These are phyloP conservation scores for Rhododendron molle DNA, from an alignment of 148 eudicot species.

Conservation along the genomic window DNA sequence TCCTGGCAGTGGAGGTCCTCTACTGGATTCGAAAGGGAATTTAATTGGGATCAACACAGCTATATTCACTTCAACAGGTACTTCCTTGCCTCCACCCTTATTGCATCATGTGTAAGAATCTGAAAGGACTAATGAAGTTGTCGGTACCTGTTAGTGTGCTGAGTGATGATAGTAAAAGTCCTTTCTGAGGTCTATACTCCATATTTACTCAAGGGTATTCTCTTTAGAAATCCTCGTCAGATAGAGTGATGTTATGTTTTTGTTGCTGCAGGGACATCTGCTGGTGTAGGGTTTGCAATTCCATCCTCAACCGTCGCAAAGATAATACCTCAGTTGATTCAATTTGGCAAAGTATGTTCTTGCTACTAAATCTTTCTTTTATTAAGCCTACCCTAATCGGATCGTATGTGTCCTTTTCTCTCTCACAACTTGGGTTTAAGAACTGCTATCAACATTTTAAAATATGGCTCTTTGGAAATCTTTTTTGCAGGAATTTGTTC, in stretches of 20 bases:
- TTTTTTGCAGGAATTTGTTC: slow-evolving; percentile 4
- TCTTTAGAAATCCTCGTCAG: background rate
- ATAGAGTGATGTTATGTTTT: background rate
- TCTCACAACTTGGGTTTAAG: background rate
- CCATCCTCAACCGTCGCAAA: slow-evolving; percentile 83
- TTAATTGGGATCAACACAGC: slow-evolving; percentile 96
- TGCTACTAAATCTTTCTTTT: slow-evolving; percentile 3
- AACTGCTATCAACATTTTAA: background rate
- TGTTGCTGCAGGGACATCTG: slow-evolving; percentile 67
- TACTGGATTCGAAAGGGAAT: slow-evolving; percentile 85
- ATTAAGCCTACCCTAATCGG: background rate
- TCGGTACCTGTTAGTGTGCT: background rate
- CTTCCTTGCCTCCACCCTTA: slow-evolving; percentile 6
- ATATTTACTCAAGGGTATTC: background rate
- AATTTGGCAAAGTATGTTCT: slow-evolving; percentile 67
- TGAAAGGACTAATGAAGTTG: background rate
- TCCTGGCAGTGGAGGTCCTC: slow-evolving; percentile 90
- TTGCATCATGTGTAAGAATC: background rate
- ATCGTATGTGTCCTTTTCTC: background rate
- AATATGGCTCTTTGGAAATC: background rate
- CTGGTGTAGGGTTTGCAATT: slow-evolving; percentile 96
- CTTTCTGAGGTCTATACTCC: background rate
- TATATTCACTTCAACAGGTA: slow-evolving; percentile 95
- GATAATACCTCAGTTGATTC: slow-evolving; percentile 82
- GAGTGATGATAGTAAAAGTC: background rate